Percentiles rank a stretch among this genome's conserved stretches.
Conservation (phyloP, 2,329 filamentous ascomycete species). For the Cladosporium sp. region DNA sequence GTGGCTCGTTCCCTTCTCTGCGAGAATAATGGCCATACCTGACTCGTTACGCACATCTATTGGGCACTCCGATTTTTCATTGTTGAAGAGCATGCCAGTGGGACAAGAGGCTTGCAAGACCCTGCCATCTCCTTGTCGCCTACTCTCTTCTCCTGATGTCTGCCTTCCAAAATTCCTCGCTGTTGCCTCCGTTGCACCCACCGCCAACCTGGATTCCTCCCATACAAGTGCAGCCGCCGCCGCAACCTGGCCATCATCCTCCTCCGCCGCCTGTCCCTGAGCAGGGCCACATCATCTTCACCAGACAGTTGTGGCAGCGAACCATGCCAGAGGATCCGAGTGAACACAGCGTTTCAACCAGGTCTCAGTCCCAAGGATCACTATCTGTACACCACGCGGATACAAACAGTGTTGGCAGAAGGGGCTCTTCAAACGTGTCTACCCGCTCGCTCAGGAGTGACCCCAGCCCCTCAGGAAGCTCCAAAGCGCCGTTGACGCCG, state of each 20-base stretch:
- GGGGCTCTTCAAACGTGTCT: conserved; percentile 27
- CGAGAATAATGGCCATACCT: conserved; percentile 24
- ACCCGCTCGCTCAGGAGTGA: conserved; percentile 28
- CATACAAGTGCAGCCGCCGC: conserved; percentile 24
- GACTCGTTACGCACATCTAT: conserved; percentile 27
- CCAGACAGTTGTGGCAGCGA: conserved; percentile 35
- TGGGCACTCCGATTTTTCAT: conserved; percentile 27
- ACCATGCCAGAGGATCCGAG: conserved; percentile 30
- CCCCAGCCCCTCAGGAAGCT: conserved; percentile 24
- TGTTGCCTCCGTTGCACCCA: conserved; percentile 11
- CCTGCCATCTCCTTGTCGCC: conserved; percentile 21
- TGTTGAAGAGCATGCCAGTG: conserved; percentile 29
- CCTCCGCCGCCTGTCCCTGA: conserved; percentile 14
- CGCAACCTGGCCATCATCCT: neutral
- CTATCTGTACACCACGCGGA: conserved; percentile 6
- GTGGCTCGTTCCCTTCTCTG: conserved; percentile 8
- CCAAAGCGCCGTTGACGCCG: conserved; percentile 32
- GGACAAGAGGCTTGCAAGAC: conserved; percentile 28
- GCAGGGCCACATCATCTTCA: conserved; percentile 30
- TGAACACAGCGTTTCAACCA: conserved; percentile 28
- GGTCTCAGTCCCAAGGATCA: conserved; percentile 25
- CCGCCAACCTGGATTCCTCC: conserved; percentile 21
- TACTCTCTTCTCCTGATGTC: conserved; percentile 26
- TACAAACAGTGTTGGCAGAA: conserved; percentile 20
- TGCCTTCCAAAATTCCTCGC: conserved; percentile 15